Base-by-base conservation (phyloP, 2,329 filamentous ascomycete species). In the Metarhizium album region DNA sequence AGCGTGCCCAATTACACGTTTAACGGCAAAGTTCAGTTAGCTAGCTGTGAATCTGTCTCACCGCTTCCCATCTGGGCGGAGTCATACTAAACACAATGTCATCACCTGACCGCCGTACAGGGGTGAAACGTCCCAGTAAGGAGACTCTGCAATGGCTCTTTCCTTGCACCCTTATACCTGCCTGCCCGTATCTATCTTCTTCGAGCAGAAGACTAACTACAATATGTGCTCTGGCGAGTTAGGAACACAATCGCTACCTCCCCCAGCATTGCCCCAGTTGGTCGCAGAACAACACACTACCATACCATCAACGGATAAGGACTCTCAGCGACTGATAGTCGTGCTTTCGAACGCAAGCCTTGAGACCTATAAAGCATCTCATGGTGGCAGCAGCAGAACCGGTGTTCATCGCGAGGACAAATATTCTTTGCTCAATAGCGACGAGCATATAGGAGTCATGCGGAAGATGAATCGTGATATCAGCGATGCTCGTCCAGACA, bases 391-490 rank as follows among this genome's bases (percentile, higher is more conserved):
- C 68, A 80, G 65, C 71, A 83, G 71, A 70, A 82, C 67, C 74
- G 75, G 82, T 31, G 73, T 77, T 52, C 79, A 81, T 54, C 82
- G 87, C 48, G 90, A 96, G 62, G 91, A 96, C 67, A 97, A 97
- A 70, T 98, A 95, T 71, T 95, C 91, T 54, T 76, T 98, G 48
- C 83, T 98, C 63, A 98, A 98, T 76, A 96, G 90, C 70, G 93
- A 98, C 65, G 93, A 98, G 71, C 93, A 98, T 67, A 98, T 98
- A 60, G 93, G 93, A 55, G 87, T 97, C 58, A 95, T 98, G 90
- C 86, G 93, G 64, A 98, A 97, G 76, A 97, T 97, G 91, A 95
- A 95, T 67, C 81, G 93, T 60, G 93, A 98, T 67, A 97, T 98
- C 58, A 96, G 90, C 67, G 93, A 98, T 70, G 93, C 93, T 54